phyloP scores from a whole-genome alignment of 805 yeast genomes.

The Lipomyces oligophaga region DNA sequence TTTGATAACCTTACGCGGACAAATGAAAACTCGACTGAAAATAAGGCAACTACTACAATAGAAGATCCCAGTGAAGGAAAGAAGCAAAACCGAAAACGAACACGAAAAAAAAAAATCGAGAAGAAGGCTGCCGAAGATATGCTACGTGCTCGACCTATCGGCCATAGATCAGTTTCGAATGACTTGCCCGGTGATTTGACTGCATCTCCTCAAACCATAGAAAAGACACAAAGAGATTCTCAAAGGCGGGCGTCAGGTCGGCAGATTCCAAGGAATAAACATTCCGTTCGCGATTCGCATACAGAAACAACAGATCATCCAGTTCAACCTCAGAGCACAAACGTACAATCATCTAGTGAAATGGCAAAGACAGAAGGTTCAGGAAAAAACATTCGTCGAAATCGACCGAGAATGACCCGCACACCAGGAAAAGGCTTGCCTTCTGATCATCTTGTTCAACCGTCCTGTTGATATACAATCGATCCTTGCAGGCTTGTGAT shows the following conservation, averaged over 20 bases:
- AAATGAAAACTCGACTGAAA: background rate
- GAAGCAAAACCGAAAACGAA: background rate
- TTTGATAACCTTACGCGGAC: background rate
- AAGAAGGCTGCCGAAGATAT: too few relatives aligned
- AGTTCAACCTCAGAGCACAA: background rate
- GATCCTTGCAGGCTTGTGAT: too few relatives aligned
- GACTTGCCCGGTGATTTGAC: background rate
- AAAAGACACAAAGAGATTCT: background rate
- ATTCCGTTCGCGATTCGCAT: background rate
- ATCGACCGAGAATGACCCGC: too few relatives aligned
- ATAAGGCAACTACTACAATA: background rate
- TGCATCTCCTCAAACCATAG: background rate
- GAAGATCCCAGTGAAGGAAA: background rate
- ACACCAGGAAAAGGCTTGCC: too few relatives aligned
- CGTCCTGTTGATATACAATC: too few relatives aligned
- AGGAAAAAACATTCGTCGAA: too few relatives aligned
- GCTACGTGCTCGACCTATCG: too few relatives aligned
- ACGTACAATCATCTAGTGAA: background rate
- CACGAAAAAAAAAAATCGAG: background rate
- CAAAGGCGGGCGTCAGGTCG: background rate
- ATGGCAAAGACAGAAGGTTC: too few relatives aligned
- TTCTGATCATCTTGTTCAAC: too few relatives aligned
- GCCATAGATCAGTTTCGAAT: background rate
- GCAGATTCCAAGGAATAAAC: background rate
- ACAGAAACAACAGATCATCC: background rate